Conservation (phyloP, 164 flowering plant genomes). For the Brasenia schreberi region DNA sequence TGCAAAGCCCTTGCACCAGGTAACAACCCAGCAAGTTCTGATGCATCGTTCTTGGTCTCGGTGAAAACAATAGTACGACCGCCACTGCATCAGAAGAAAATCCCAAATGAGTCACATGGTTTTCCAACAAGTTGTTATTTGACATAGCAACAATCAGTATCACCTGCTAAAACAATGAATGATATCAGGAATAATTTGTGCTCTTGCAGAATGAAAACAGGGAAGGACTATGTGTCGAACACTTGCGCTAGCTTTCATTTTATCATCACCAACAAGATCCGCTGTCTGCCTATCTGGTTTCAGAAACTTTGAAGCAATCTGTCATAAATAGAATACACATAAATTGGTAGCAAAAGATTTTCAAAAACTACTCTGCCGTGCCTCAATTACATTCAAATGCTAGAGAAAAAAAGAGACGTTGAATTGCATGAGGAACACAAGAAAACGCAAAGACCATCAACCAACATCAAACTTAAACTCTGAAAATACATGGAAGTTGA, state of each 20-base stretch:
- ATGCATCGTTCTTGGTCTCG: slow-evolving; percentile 70
- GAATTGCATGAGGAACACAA: not conserved
- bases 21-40: slow-evolving; percentile 60
- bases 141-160: slow-evolving; percentile 1
- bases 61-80: slow-evolving; percentile 83
- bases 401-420: not conserved
- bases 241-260: slow-evolving; percentile 82
- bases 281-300: slow-evolving; percentile 64
- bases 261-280: slow-evolving; percentile 91
- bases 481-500: too few relatives aligned
- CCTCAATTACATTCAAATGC: too few relatives aligned
- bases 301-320: slow-evolving; percentile 72
- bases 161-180: slow-evolving; percentile 88
- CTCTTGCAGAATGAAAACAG: slow-evolving; percentile 59
- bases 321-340: slow-evolving; percentile 12
- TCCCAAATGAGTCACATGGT: not conserved
- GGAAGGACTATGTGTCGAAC: slow-evolving; percentile 83
- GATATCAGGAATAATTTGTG: slow-evolving; percentile 79
- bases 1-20: slow-evolving; percentile 82
- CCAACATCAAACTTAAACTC: not conserved
- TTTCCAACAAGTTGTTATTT: not conserved
- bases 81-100: slow-evolving; percentile 31
- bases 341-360: too few relatives aligned
- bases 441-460: not conserved
- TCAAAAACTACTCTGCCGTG: not conserved